phyloP scores from a whole-genome alignment of 2,329 filamentous ascomycete species.

The Trichoderma sp. region DNA sequence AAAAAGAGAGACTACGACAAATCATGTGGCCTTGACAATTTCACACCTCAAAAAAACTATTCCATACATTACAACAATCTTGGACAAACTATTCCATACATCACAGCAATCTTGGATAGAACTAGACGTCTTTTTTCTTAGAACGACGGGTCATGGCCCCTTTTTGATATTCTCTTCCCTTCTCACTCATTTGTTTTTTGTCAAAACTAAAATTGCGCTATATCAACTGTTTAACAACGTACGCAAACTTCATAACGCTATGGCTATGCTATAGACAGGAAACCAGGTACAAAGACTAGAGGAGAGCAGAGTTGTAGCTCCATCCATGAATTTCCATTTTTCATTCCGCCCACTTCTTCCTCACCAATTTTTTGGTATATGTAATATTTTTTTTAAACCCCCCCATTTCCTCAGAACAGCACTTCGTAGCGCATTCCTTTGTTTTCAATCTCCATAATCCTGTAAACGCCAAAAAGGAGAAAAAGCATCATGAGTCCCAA shows the following conservation, averaged over 20 bases:
- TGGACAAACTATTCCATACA: no score
- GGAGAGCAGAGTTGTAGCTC: constrained; percentile 6
- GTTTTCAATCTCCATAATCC: background rate
- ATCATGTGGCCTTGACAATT: constrained; percentile 45
- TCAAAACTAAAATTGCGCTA: background rate
- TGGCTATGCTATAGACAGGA: constrained; percentile 8
- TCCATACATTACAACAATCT: background rate
- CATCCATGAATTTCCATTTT: background rate
- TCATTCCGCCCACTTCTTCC: background rate
- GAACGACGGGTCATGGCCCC: background rate
- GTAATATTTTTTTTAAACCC: background rate
- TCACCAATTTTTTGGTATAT: background rate
- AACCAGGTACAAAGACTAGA: background rate
- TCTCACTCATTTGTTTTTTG: background rate
- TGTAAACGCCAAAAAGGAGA: background rate
- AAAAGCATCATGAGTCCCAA: constrained; percentile 1
- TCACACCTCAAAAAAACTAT: background rate
- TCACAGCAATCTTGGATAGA: background rate
- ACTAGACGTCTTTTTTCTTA: background rate
- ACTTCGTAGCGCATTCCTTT: background rate
- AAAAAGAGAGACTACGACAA: constrained; percentile 55
- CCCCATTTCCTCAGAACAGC: background rate
- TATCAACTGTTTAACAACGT: background rate
- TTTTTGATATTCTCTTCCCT: background rate
- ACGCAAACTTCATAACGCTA: constrained; percentile 11